phyloP scores from a whole-genome alignment of 768 basidiomycete genomes.

The Mrakia frigida region DNA sequence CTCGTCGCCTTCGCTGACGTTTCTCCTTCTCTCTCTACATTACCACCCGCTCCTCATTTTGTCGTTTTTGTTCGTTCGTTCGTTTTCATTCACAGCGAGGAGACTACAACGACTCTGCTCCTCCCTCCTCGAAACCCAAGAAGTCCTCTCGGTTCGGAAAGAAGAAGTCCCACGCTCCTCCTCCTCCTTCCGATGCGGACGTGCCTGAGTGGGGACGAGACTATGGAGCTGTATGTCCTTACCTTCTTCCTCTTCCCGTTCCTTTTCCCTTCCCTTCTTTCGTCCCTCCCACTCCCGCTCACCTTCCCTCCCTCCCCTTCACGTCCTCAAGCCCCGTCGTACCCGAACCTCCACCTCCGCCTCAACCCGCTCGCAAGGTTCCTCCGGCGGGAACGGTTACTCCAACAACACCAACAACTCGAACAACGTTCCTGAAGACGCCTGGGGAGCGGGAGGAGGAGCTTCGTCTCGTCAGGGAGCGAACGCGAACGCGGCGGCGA shows the following conservation, averaged over 20 bases:
- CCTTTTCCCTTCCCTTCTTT: neutral
- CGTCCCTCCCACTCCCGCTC: neutral
- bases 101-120: conserved; percentile 24
- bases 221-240: too few relatives aligned
- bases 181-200: conserved; percentile 36
- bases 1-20: neutral
- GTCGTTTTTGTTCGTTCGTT: neutral
- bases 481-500: too few relatives aligned
- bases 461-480: neutral
- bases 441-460: conserved; percentile 17
- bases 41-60: neutral
- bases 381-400: neutral
- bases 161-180: conserved; percentile 28
- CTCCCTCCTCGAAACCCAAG: conserved; percentile 28
- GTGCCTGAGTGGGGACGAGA: conserved; percentile 46
- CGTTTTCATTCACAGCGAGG: neutral
- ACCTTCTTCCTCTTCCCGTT: neutral
- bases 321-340: neutral
- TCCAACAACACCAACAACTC: neutral
- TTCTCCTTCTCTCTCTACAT: neutral
- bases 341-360: conserved; percentile 23
- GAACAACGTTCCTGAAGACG: neutral
- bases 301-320: conserved; percentile 1
- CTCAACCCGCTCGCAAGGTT: neutral
- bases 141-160: conserved; percentile 18